Percentiles rank a stretch among this genome's conserved stretches.
These are phyloP conservation scores for Mucor piriformis DNA, from an alignment of 371 early-diverging fungal species.

Conservation along the genomic window DNA sequence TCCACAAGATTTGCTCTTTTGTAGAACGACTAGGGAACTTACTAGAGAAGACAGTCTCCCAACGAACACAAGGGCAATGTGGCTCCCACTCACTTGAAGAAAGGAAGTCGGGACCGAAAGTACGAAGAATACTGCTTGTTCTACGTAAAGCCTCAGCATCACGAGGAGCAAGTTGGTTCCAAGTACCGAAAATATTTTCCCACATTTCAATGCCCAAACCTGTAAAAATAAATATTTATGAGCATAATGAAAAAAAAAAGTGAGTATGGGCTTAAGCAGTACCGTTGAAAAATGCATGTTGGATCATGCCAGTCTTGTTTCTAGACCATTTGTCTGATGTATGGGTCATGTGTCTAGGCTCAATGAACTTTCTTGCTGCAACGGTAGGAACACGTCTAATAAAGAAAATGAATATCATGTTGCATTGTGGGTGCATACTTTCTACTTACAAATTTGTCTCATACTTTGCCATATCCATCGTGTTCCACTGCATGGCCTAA, in stretches of 20 bases:
- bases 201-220: conserved; percentile 35
- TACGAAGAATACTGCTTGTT: conserved; percentile 27
- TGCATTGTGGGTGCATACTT: not conserved
- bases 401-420: not conserved
- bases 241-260: too few relatives aligned
- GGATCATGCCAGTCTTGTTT: conserved; percentile 34
- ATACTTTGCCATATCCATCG: conserved; percentile 28
- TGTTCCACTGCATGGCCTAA: conserved; percentile 30
- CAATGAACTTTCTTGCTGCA: conserved; percentile 25
- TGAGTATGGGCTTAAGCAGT: not conserved
- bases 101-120: conserved; percentile 32
- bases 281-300: conserved; percentile 37
- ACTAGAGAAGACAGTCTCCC: conserved; percentile 30
- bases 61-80: conserved; percentile 33
- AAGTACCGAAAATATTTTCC: conserved; percentile 39
- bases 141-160: conserved; percentile 32
- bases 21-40: conserved; percentile 19
- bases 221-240: not conserved
- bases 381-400: conserved; percentile 31
- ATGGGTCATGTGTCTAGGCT: conserved; percentile 32
- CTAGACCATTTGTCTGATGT: conserved; percentile 32
- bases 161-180: conserved; percentile 32
- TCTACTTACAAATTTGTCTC: conserved; percentile 24
- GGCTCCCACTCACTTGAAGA: conserved; percentile 35
- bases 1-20: conserved; percentile 28